These are phyloP conservation scores for Acanthamoeba culbertsoni DNA, from an alignment of 208 protist genomes.

Conservation along the genomic window DNA sequence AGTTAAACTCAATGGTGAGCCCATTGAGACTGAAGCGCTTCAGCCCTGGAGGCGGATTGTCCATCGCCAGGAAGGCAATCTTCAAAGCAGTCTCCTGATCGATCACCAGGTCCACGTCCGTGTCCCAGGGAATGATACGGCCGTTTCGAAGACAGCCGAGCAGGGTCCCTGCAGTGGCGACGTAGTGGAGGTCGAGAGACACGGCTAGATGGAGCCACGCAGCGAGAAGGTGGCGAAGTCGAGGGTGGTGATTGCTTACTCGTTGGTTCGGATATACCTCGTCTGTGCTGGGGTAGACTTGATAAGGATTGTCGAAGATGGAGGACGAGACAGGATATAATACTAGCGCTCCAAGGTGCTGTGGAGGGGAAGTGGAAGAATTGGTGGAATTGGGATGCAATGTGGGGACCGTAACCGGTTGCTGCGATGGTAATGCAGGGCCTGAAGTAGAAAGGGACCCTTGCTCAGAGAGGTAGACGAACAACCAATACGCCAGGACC, in stretches of 20 bases:
- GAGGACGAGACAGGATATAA: no score
- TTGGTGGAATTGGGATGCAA: no score
- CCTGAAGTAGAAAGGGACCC: no score
- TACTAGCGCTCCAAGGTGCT: no score
- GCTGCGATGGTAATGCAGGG: no score
- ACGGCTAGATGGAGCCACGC: not conserved
- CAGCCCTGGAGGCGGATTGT: no score
- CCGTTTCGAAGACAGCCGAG: not conserved
- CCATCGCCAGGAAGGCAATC: not conserved
- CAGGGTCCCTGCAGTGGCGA: not conserved
- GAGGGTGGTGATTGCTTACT: not conserved
- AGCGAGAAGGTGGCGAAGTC: not conserved
- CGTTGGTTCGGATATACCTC: not conserved
- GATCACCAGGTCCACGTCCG: not conserved
- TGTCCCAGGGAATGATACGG: not conserved
- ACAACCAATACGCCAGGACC: no score
- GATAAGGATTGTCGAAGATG: not conserved
- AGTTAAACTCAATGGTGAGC: not conserved
- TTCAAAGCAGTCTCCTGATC: not conserved
- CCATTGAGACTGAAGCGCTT: not conserved
- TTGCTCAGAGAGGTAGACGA: no score
- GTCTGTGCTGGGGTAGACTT: not conserved
- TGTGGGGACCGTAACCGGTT: no score
- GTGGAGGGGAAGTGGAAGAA: no score
- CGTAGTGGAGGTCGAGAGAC: not conserved